Conservation (phyloP, 1,284 basidiomycete genomes). For the Jaminaea rosea region DNA sequence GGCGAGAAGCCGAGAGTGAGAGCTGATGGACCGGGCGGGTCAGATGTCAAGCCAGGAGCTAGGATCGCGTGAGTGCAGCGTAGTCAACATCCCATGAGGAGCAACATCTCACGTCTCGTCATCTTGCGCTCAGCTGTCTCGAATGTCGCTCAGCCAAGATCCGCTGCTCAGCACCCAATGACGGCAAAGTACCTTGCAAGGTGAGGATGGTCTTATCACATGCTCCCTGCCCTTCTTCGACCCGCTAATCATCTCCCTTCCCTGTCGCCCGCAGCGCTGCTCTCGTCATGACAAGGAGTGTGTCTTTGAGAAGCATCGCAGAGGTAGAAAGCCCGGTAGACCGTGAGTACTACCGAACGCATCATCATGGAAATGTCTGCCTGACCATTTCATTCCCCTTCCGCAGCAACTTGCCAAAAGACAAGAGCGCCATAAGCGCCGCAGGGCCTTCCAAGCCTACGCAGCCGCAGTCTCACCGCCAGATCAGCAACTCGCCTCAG, state of each 20-base stretch:
- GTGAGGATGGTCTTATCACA: no score
- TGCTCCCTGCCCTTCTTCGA: background rate
- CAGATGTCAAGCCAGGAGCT: constrained; percentile 33
- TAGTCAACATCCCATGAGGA: background rate
- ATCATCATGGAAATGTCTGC: no score
- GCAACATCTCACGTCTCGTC: background rate
- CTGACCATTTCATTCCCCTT: no score
- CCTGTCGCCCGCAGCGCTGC: constrained; percentile 10
- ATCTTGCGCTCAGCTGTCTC: constrained; percentile 12
- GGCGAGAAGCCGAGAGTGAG: constrained; percentile 25
- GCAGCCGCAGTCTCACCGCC: constrained; percentile 3
- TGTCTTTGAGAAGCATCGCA: constrained; percentile 34
- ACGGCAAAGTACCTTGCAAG: constrained; percentile 33
- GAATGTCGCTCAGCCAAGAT: constrained; percentile 32
- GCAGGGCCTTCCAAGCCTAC: constrained; percentile 10
- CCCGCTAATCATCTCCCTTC: no score
- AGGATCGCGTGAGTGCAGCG: constrained; percentile 14
- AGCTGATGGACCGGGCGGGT: constrained; percentile 31
- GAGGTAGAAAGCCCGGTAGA: constrained; percentile 29
- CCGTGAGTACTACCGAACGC: constrained; percentile 5
- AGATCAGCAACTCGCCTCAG: no score
- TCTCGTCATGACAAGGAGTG: constrained; percentile 29
- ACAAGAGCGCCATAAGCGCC: constrained; percentile 9
- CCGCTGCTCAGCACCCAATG: constrained; percentile 31
- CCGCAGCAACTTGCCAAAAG: background rate